These are phyloP conservation scores for Jatropha multifida DNA, from an alignment of 441 rosid species.

Conservation along the genomic window DNA sequence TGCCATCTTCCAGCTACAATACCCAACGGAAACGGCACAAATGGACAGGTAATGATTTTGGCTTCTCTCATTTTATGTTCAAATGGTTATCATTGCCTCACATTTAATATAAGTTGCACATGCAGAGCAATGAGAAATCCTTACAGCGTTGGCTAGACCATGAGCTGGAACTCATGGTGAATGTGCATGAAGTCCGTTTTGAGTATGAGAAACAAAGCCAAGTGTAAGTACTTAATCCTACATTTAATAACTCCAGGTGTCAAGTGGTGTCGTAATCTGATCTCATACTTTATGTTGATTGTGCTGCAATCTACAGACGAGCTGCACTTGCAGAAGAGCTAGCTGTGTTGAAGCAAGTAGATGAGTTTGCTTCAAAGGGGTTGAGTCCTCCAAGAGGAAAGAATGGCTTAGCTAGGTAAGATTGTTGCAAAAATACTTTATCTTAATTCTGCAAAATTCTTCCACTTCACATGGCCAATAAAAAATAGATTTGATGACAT, in stretches of 20 bases:
- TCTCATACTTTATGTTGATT: conserved; percentile 10
- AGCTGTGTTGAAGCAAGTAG: conserved; percentile 85
- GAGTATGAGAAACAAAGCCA: conserved; percentile 99
- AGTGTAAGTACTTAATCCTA: conserved; percentile 59
- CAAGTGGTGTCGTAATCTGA: not conserved
- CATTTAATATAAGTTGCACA: conserved; percentile 20
- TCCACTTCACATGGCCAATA: not conserved
- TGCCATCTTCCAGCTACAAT: conserved; percentile 50
- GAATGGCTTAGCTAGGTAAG: conserved; percentile 88
- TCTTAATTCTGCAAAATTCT: not conserved
- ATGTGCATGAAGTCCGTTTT: conserved; percentile 96
- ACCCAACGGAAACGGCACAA: conserved; percentile 69
- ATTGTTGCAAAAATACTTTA: conserved; percentile 7
- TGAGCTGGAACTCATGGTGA: conserved; percentile 96
- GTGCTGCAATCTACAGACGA: conserved; percentile 54
- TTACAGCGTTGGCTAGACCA: conserved; percentile 95
- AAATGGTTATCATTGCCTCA: conserved; percentile 1
- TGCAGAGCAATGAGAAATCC: conserved; percentile 84
- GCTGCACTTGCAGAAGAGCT: conserved; percentile 95
- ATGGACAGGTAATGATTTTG: conserved; percentile 67
- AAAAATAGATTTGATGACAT: conserved; percentile 7
- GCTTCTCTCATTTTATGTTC: conserved; percentile 1
- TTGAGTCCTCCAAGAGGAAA: conserved; percentile 93
- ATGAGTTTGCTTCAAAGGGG: conserved; percentile 89
- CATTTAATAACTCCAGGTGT: not conserved